A percentile compares a stretch with the other conserved stretches of the same genome.
phyloP scores from a whole-genome alignment of 352 stramenopile species.

The Phytophthora aleatoria region DNA sequence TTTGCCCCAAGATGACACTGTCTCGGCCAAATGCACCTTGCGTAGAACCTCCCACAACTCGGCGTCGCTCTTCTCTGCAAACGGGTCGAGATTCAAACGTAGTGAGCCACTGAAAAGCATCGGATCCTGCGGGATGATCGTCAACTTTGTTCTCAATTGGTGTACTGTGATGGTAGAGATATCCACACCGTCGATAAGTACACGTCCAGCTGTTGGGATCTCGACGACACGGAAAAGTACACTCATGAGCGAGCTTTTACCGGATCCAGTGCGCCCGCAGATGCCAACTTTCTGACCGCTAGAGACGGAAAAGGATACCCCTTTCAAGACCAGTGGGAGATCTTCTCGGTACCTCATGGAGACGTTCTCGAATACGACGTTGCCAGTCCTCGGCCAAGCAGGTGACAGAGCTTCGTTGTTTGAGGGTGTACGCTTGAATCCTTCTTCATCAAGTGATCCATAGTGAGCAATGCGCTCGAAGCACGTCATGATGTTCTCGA shows the following conservation, averaged over 20 bases:
- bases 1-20: conserved; percentile 51
- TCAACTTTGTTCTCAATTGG: conserved; percentile 40
- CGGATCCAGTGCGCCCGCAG: conserved; percentile 46
- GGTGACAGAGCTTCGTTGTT: conserved; percentile 7
- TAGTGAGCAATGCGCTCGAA: conserved; percentile 49
- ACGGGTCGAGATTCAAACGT: conserved; percentile 92
- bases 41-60: conserved; percentile 57
- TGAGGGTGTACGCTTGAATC: conserved; percentile 21
- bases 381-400: conserved; percentile 45
- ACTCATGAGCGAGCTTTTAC: conserved; percentile 54
- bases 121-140: conserved; percentile 87
- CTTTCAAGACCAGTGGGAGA: conserved; percentile 47
- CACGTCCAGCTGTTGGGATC: conserved; percentile 44
- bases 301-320: conserved; percentile 52
- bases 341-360: conserved; percentile 53
- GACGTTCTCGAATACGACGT: conserved; percentile 49
- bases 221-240: conserved; percentile 50
- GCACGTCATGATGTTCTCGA: conserved; percentile 54
- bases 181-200: conserved; percentile 88
- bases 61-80: conserved; percentile 63
- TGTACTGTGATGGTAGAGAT: conserved; percentile 46
- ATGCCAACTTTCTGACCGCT: conserved; percentile 85
- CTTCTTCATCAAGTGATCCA: conserved; percentile 46
- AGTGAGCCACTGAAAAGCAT: conserved; percentile 91
- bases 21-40: conserved; percentile 64